Evolutionary conservation across 2,329 filamentous ascomycete genomes (phyloP).

Genomic region (Colletotrichum sp.): DNA sequence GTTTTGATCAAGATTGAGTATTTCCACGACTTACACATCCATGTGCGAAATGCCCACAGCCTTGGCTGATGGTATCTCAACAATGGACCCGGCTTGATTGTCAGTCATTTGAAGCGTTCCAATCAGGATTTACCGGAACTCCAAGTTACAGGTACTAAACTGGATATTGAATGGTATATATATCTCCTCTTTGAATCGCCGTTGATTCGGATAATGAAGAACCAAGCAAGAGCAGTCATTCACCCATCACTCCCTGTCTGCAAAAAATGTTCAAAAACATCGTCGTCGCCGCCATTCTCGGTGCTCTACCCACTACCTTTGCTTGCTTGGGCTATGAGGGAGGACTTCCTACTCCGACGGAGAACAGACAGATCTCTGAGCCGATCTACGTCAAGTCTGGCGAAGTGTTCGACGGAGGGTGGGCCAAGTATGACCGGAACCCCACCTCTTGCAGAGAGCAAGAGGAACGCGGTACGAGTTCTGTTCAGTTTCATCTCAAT

Average conservation of each 20-base stretch:
- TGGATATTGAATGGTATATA: background rate
- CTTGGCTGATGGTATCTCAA: background rate
- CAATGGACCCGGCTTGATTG: background rate
- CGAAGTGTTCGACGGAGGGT: conserved; percentile 32
- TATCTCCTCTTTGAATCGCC: accelerated
- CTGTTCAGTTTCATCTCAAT: background rate
- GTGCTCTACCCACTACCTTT: conserved; percentile 3
- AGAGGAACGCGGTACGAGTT: conserved; percentile 35
- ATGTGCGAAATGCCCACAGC: background rate
- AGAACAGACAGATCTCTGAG: conserved; percentile 27
- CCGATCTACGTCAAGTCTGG: conserved; percentile 34
- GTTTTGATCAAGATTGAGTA: accelerated
- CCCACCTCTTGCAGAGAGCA: conserved; percentile 43
- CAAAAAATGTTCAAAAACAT: background rate
- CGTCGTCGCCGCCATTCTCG: background rate
- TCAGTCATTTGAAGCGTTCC: background rate
- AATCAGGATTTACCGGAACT: accelerated
- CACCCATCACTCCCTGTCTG: accelerated
- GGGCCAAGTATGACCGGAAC: conserved; percentile 37
- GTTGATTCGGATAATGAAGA: too few species aligned
- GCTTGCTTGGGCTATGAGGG: conserved; percentile 32
- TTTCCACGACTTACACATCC: background rate
- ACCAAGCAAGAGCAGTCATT: too few species aligned
- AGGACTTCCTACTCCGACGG: conserved; percentile 33
- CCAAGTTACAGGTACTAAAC: accelerated